Base-by-base conservation (phyloP, 306 rosid genomes). In the Carpinus fangiana region DNA sequence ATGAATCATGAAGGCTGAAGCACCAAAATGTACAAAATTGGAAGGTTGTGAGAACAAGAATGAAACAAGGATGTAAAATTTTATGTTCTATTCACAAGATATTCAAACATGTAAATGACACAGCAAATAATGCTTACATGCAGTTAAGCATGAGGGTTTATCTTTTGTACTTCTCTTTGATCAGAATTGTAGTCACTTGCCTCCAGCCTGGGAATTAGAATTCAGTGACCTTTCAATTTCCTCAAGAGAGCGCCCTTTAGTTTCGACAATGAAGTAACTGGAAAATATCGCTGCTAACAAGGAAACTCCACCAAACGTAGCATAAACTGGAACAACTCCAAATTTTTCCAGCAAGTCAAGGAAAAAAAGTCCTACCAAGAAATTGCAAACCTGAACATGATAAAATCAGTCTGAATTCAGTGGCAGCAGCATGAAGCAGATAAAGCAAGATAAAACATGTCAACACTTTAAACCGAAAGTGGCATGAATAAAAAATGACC, bases 161-260 rank as follows among this genome's bases (percentile, higher is more conserved):
- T 23, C 38, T 12, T 26, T 26, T 28, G 67, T 12, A 26, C 18
- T 12, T 38, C 50, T 38, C 21, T 17, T 17, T 23, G 50, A 41
- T 3, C 23, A 8, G 71, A 8, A 36, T 16, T 16, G 71, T 36
- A 1, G 70, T 82, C 76, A 87, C 66, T 64, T 78, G 81, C 76
- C 80, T 81, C 86, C 79, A 72, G 89, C 72, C 21, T 2, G 26
- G 79, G 76, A 34, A 70, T 91, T 83, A 17, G 83, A 78, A 73
- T 60, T 82, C 14, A 91, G 79, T 21, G 96, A 88, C 83, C 86
- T 85, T 84, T 93, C 98, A 77, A 93, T 91, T 80, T 91, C 97
- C 84, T 93, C 98, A 2, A 93, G 90, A 70, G 98, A 91, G 28
- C 96, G 90, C 64, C 96, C 97, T 69, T 86, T 93, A 2, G 98